Evolutionary conservation across 768 basidiomycete species (phyloP), one percentile per base, ranked within the genome.

Genomic region (Leucosporidium yakuticum): DNA sequence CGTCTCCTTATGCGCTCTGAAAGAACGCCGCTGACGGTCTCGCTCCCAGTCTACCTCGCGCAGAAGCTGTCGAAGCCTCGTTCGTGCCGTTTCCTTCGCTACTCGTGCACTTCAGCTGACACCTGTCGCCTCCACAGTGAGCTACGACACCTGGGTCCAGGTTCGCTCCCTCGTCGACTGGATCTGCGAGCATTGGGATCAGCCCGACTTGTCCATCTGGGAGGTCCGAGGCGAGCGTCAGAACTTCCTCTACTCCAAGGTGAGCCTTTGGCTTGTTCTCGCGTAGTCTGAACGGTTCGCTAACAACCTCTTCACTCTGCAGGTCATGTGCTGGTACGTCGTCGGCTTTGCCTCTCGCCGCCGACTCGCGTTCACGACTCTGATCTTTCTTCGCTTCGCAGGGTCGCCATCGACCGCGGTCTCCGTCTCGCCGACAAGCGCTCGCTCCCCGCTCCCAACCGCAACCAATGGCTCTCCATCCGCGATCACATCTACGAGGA

Each of bases 31-130:
- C 12, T 63, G 48, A 31, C 23, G 31, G 19, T 39, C n/a, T 89
- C 95, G 89, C 93, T 96, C 81, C 92, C 89, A 85, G 90, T 98
- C 70, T 97, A 98, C 77, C 85, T 97, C 27, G 88, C 91, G 7
- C 93, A 97, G 79, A 97, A 97, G 85, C 80, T 79, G 67, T 73
- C 74, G 51, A 80, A 79, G 60, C 80, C 80, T 15, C 64, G 56
- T 58, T 21, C 39, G 65, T 65, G 29, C 48, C n/a, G n/a, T 51
- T 36, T 11, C 31, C n/a, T 20, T 29, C 57, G 17, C 27, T 31
- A 6, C 31, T 3, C 6, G 29, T 14, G 14, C 1, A 7, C 23
- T 15, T 21, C 7, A 11, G 54, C 54, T 56, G 54, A 56, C 29
- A 1, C 11, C 1, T 31, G 8, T 44, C 6, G 2, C 54, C 20